Evolutionary conservation across 768 basidiomycete species (phyloP), one percentile per base, ranked within the genome.

Genomic region (Tricholoma terreum): DNA sequence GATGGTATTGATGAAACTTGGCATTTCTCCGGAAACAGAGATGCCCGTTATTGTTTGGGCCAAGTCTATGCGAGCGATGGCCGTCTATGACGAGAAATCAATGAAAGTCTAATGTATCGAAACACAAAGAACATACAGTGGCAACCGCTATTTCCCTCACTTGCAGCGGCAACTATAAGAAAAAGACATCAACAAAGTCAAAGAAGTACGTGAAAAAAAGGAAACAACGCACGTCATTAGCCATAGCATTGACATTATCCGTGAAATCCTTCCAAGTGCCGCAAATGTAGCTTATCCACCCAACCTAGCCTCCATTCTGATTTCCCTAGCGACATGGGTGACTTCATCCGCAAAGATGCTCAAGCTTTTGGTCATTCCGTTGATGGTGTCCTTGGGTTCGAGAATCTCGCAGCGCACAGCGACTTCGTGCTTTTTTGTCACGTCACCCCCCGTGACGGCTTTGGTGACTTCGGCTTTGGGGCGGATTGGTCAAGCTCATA

Each of bases 231-330:
- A 92, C 89, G 65, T 97, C 96, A 43, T 86, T 86, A 40, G 94
- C 94, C 94, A 96, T 96, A 66, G 92, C 84, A 68, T 96, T 97
- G 63, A 97, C 94, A 71, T 92, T 94, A 67, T 95, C 92, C 46
- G 93, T 95, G 75, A 98, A 78, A 67, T 93, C 90, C 77, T 94
- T 94, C 96, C 96, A 98, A 0, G 92, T 96, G 50, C 97, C 97
- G 57, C 92, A 91, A 43, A 98, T 93, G 66, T 82, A 1, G 95
- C 97, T 65, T 95, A 94, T 9, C 95, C 95, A 51, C 96, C 97
- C 66, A 98, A 79, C 63, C 87, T 82, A 31, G 96, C 97, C 69
- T 98, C 96, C 5, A 95, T 98, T 27, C 97, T 96, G 68, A 98
- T 96, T 73, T 98, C 94, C 61, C 92, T 83, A 2, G 95, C 97